Evolutionary conservation across 169 alveolate species (phyloP).

Genomic region (Perkinsus chesapeaki): DNA sequence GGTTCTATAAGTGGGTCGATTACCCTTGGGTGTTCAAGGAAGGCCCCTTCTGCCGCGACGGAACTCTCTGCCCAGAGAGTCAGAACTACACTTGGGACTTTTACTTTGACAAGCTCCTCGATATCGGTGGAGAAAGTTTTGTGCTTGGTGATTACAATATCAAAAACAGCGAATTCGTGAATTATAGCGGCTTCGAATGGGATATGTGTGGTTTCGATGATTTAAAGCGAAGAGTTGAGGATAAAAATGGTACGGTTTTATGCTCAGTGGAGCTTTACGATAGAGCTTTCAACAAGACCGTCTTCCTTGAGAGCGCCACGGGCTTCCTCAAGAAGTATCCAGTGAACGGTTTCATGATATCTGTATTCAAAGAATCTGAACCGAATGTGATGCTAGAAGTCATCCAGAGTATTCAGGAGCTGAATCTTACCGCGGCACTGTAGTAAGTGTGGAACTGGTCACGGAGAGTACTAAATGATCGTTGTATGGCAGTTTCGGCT

Average conservation of each 20-base stretch:
- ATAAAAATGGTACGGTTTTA: neutral
- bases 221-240: neutral
- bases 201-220: neutral
- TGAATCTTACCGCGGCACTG: neutral
- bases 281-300: neutral
- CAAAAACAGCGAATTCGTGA: neutral
- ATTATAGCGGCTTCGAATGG: neutral
- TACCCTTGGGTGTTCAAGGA: neutral
- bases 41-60: neutral
- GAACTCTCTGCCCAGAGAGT: neutral
- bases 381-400: neutral
- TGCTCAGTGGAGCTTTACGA: neutral
- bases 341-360: neutral
- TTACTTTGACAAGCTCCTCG: neutral
- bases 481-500: neutral
- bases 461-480: neutral
- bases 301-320: neutral
- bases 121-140: neutral
- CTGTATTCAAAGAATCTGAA: neutral
- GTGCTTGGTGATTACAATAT: neutral
- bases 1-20: neutral
- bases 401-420: neutral
- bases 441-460: neutral
- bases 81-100: neutral
- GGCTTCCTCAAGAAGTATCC: neutral